Percentiles rank a stretch among this genome's conserved stretches.
These are phyloP conservation scores for Amanita inopinata DNA, from an alignment of 768 basidiomycete species.

Conservation along the genomic window DNA sequence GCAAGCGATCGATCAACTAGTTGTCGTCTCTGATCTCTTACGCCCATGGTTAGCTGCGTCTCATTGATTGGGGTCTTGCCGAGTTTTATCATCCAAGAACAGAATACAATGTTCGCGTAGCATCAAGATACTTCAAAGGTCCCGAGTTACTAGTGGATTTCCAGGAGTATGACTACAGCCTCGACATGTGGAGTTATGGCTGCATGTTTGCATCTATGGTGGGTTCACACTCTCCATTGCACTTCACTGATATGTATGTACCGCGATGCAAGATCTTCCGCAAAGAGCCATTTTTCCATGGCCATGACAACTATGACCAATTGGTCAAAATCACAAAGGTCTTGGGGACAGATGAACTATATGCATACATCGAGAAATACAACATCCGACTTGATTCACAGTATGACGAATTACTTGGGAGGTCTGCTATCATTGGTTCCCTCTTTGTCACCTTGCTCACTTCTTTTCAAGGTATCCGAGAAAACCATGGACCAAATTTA, in stretches of 20 bases:
- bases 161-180: conserved; percentile 95
- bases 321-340: conserved; percentile 98
- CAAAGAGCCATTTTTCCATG: conserved; percentile 99
- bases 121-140: conserved; percentile 96
- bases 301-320: conserved; percentile 98
- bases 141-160: conserved; percentile 95
- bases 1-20: conserved; percentile 30
- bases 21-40: conserved; percentile 8
- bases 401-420: conserved; percentile 89
- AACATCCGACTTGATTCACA: conserved; percentile 93
- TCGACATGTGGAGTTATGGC: conserved; percentile 98
- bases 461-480: conserved; percentile 60
- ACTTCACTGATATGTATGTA: conserved; percentile 7
- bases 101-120: conserved; percentile 96
- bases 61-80: conserved; percentile 98
- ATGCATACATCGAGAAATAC: conserved; percentile 89
- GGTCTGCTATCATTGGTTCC: conserved; percentile 29
- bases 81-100: conserved; percentile 98
- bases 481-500: conserved; percentile 93
- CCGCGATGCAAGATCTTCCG: conserved; percentile 73
- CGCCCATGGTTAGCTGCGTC: conserved; percentile 52
- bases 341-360: conserved; percentile 91
- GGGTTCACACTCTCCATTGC: conserved; percentile 15
- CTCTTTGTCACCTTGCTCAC: conserved; percentile 6
- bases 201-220: conserved; percentile 99